Conservation (phyloP, 2,329 filamentous ascomycete genomes). For the Neopestalotiopsis clavispora region DNA sequence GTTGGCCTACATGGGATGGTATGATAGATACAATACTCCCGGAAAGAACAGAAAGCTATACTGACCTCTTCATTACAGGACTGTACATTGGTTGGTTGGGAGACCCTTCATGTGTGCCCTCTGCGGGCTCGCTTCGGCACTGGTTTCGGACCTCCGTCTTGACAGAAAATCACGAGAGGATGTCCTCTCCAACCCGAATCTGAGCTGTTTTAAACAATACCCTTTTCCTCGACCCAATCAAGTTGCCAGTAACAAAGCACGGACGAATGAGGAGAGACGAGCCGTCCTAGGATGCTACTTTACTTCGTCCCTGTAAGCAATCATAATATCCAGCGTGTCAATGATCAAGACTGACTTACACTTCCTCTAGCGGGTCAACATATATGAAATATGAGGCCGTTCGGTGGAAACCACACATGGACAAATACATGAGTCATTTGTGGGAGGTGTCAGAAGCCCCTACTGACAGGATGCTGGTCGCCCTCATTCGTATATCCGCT, state of each 20-base stretch:
- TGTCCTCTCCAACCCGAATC: conserved; percentile 27
- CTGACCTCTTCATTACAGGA: conserved; percentile 33
- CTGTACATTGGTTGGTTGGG: conserved; percentile 37
- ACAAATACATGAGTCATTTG: conserved; percentile 57
- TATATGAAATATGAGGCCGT: conserved; percentile 29
- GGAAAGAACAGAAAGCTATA: not conserved
- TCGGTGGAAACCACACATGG: conserved; percentile 63
- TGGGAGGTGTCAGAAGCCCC: conserved; percentile 49
- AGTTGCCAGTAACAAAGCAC: conserved; percentile 15
- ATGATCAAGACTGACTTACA: not conserved
- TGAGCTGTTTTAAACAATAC: conserved; percentile 21
- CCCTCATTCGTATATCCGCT: conserved; percentile 28
- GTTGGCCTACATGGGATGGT: conserved; percentile 52
- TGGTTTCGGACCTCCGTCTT: conserved; percentile 53
- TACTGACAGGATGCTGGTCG: conserved; percentile 54
- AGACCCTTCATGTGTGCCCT: conserved; percentile 52
- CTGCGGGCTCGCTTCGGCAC: conserved; percentile 45
- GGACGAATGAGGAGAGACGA: conserved; percentile 27
- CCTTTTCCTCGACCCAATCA: conserved; percentile 28
- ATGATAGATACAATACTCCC: conserved; percentile 21
- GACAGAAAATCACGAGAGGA: conserved; percentile 30
- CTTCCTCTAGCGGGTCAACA: conserved; percentile 23
- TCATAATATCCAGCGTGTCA: not conserved
- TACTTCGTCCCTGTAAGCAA: conserved; percentile 14
- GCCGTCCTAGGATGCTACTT: conserved; percentile 25